Evolutionary conservation across 129 eudicot species (phyloP), one percentile per base, ranked within the genome.

Genomic region (Flaveria trinervia): DNA sequence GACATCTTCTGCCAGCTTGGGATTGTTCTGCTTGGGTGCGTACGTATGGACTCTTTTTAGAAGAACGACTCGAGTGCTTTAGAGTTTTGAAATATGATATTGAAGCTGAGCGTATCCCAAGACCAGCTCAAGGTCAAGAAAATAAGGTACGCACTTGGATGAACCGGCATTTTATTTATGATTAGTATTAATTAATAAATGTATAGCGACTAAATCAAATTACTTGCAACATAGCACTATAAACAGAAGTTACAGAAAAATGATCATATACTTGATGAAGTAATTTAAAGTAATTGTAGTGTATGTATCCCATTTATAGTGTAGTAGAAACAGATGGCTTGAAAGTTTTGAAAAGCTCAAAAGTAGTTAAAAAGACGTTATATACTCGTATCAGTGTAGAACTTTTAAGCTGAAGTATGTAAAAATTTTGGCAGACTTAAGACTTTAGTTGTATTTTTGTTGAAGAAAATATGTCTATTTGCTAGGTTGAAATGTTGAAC

Each of bases 1-100:
- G 2, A 9, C 14, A 41, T 55, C 7, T 28, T 76, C 33, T 73
- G 80, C 64, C 82, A 94, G 99, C 99, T 43, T 94, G 99, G 99
- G 99, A 94, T 83, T 94, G 97, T 83, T 94, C 99, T 75, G 99
- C 89, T 7, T 94, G 99, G 99, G 99, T 94, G 56, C 92, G 99
- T 65, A 87, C 97, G 11, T 94, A 94, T 83, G 97, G 89, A 39
- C 84, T 87, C 60, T 94, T 91, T 80, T 82, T 94, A 85, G 99
- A 94, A 78, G 99, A 94, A 87, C 81, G 97, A 15, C 91, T 94
- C 18, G 97, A 94, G 73, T 94, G 99, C 84, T 94, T 88, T 57
- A 88, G 94, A 83, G 54, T 91, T 65, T 71, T 94, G 74, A 94
- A 89, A 81, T 94, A 94, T 81, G 97, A 94, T 57, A 91, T 94